These are phyloP conservation scores for Diaporthe aspalathi DNA, from an alignment of 2,329 filamentous ascomycete species.

Conservation along the genomic window DNA sequence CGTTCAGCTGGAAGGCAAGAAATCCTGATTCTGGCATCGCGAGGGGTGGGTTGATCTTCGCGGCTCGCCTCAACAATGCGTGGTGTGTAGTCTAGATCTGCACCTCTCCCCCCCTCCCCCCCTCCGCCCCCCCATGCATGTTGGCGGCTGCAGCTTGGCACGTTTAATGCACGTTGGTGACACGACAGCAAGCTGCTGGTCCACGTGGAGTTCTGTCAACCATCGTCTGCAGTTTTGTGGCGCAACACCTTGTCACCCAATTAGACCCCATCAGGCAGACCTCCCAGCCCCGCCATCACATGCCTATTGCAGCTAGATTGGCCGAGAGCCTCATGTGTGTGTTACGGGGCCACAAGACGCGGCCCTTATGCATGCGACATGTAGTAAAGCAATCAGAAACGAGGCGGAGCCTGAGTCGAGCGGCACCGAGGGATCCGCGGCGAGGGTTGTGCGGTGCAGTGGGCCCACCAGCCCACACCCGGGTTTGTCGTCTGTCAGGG, in stretches of 20 bases:
- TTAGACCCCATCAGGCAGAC: not conserved
- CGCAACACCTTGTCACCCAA: not conserved
- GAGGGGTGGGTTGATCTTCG: not conserved
- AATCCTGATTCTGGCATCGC: not conserved
- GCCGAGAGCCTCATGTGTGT: not conserved
- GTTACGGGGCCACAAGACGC: too few relatives aligned
- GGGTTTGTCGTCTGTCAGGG: not conserved
- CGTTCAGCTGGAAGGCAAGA: not conserved
- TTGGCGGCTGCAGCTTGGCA: not conserved
- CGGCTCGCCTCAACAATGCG: not conserved
- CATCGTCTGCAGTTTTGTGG: not conserved
- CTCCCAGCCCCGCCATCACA: not conserved
- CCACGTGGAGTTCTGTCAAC: constrained; percentile 17
- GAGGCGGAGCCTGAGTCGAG: not conserved
- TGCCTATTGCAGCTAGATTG: constrained; percentile 1
- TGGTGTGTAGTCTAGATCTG: too few relatives aligned
- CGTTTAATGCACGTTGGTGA: not conserved
- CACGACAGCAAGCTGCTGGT: not conserved
- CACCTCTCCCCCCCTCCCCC: too few relatives aligned
- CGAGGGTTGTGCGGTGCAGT: not conserved
- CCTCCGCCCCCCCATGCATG: too few relatives aligned
- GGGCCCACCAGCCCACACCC: not conserved
- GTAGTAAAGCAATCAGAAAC: not conserved
- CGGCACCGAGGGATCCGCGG: not conserved
- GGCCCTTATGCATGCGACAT: not conserved